Conservation (phyloP, 2,329 filamentous ascomycete genomes). For the Neophaeococcomyces aloes region DNA sequence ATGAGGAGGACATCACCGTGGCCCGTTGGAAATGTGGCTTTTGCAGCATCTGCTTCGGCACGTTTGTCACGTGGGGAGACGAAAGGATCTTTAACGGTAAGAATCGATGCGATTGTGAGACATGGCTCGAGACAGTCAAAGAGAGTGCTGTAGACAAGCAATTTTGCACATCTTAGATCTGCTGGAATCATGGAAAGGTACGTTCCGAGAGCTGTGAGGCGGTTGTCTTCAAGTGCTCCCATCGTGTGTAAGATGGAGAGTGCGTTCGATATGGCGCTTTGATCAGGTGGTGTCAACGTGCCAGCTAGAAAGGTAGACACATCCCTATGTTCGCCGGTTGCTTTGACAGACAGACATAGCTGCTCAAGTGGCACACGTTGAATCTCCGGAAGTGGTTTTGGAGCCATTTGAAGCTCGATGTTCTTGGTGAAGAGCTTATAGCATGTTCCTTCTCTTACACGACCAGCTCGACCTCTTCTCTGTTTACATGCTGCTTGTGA, state of each 20-base stretch:
- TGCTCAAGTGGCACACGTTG: conserved; percentile 86
- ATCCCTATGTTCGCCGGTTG: conserved; percentile 60
- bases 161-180: conserved; percentile 82
- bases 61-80: conserved; percentile 71
- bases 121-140: conserved; percentile 87
- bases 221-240: conserved; percentile 69
- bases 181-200: conserved; percentile 94
- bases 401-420: conserved; percentile 72
- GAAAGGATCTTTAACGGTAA: conserved; percentile 85
- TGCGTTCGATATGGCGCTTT: conserved; percentile 74
- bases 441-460: conserved; percentile 81
- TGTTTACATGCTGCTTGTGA: conserved; percentile 92
- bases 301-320: conserved; percentile 71
- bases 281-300: conserved; percentile 81
- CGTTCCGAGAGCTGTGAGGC: conserved; percentile 79
- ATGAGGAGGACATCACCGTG: conserved; percentile 87
- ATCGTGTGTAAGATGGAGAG: conserved; percentile 69
- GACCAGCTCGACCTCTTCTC: conserved; percentile 79
- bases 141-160: conserved; percentile 89
- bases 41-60: conserved; percentile 68
- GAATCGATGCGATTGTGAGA: conserved; percentile 77
- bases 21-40: conserved; percentile 60
- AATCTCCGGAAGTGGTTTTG: conserved; percentile 87
- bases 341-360: conserved; percentile 83
- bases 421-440: conserved; percentile 91